Evolutionary conservation across 768 basidiomycete genomes (phyloP).

Genomic region (Termitomyces sp.): DNA sequence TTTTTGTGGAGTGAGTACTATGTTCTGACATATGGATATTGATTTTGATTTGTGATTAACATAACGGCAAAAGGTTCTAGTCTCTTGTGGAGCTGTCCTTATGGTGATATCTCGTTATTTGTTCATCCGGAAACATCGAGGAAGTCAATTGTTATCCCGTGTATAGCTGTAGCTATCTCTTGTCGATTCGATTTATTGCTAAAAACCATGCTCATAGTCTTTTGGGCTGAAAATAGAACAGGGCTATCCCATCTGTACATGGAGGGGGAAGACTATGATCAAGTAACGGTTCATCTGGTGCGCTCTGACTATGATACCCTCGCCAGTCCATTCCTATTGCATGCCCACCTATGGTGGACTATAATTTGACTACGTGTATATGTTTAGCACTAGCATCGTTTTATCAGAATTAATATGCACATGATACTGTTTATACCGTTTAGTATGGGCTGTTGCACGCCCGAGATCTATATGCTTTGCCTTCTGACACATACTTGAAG

Average conservation of each 20-base stretch:
- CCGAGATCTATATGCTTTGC: no score
- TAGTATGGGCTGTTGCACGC: no score
- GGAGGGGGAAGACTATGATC: neutral
- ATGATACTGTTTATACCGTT: neutral
- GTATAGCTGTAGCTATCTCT: neutral
- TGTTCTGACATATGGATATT: neutral
- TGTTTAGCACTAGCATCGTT: neutral
- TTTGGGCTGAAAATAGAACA: neutral
- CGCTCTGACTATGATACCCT: neutral
- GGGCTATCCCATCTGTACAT: neutral
- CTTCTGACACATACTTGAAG: no score
- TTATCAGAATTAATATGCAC: neutral
- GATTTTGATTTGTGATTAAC: neutral
- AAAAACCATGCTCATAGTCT: neutral
- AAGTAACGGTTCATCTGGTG: neutral
- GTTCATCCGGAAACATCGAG: conserved; percentile 11
- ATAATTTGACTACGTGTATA: neutral
- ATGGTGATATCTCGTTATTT: conserved; percentile 16
- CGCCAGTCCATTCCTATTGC: neutral
- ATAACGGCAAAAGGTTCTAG: conserved; percentile 10
- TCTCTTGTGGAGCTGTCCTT: conserved; percentile 9
- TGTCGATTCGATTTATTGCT: neutral
- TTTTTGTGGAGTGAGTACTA: conserved; percentile 33
- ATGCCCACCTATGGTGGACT: neutral
- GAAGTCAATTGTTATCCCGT: neutral